phyloP scores from a whole-genome alignment of 2,329 filamentous ascomycete species.

The Colletotrichum musicola region DNA sequence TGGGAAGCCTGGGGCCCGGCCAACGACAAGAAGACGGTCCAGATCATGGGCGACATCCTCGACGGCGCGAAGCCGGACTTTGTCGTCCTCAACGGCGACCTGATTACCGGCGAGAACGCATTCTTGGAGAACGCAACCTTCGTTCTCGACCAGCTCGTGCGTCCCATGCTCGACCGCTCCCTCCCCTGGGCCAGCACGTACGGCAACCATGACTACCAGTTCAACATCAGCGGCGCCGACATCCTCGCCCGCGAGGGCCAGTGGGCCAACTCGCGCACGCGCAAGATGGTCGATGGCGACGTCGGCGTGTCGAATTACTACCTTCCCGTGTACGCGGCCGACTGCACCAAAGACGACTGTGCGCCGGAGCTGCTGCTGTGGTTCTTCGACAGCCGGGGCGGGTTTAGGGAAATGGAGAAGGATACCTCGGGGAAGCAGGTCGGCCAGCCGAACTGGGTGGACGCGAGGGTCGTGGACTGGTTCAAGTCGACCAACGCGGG shows the following conservation, averaged over 20 bases:
- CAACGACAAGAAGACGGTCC: conserved; percentile 68
- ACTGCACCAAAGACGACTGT: conserved; percentile 50
- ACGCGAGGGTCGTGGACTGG: conserved; percentile 58
- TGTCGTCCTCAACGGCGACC: conserved; percentile 78
- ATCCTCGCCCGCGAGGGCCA: conserved; percentile 58
- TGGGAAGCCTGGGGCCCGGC: conserved; percentile 59
- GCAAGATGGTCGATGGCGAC: conserved; percentile 53
- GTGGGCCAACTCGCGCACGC: conserved; percentile 55
- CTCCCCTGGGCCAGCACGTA: conserved; percentile 77
- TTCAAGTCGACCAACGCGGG: conserved; percentile 51
- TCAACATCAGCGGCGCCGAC: conserved; percentile 64
- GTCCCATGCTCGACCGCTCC: conserved; percentile 66
- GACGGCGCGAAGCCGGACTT: conserved; percentile 65
- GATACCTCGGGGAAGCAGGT: conserved; percentile 46
- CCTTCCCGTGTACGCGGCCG: conserved; percentile 56
- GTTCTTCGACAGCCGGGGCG: conserved; percentile 79
- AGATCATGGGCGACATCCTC: conserved; percentile 70
- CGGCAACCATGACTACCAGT: conserved; percentile 76
- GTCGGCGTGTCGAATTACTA: conserved; percentile 62
- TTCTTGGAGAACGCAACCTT: conserved; percentile 65
- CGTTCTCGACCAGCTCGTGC: conserved; percentile 71
- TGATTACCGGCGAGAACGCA: conserved; percentile 77
- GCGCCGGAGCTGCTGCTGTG: conserved; percentile 67
- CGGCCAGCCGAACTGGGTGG: conserved; percentile 60
- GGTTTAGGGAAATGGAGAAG: conserved; percentile 60